Conservation (phyloP, 2,329 filamentous ascomycete species). For the Macrophomina pseudophaseolina region DNA sequence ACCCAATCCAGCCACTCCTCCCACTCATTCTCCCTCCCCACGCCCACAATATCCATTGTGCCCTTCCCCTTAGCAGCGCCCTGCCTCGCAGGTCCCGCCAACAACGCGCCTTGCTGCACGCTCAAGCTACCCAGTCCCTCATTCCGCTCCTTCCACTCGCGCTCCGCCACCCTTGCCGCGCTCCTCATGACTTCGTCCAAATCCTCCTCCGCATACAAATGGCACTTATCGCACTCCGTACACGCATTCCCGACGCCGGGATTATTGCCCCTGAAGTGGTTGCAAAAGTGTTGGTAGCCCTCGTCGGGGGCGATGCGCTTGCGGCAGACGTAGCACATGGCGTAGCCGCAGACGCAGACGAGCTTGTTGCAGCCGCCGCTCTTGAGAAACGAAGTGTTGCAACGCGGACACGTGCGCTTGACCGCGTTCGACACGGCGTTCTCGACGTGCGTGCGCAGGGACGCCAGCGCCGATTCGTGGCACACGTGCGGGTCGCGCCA, state of each 20-base stretch:
- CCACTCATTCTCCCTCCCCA: constrained; percentile 4
- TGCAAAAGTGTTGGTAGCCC: constrained; percentile 93
- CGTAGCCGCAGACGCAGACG: constrained; percentile 92
- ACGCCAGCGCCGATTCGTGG: constrained; percentile 80
- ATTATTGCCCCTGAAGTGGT: constrained; percentile 81
- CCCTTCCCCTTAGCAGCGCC: background rate
- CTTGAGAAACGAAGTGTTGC: constrained; percentile 92
- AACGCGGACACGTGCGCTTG: constrained; percentile 92
- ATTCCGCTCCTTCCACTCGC: constrained; percentile 52
- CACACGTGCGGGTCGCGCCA: constrained; percentile 92
- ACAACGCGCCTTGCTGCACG: constrained; percentile 13
- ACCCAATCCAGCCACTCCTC: constrained; percentile 20
- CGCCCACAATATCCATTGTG: constrained; percentile 6
- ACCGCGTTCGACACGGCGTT: constrained; percentile 91
- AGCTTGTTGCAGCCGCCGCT: constrained; percentile 95
- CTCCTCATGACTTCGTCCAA: constrained; percentile 49
- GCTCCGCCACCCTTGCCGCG: constrained; percentile 49
- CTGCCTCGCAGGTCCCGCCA: background rate
- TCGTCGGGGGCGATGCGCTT: constrained; percentile 61
- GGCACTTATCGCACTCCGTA: constrained; percentile 70
- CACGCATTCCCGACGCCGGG: constrained; percentile 70
- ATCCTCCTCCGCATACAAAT: constrained; percentile 56
- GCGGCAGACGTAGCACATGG: constrained; percentile 97
- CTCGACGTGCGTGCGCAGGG: constrained; percentile 87
- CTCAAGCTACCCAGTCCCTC: constrained; percentile 26